Base-by-base conservation (phyloP, 2,329 filamentous ascomycete species). In the Aspergillus melleus region DNA sequence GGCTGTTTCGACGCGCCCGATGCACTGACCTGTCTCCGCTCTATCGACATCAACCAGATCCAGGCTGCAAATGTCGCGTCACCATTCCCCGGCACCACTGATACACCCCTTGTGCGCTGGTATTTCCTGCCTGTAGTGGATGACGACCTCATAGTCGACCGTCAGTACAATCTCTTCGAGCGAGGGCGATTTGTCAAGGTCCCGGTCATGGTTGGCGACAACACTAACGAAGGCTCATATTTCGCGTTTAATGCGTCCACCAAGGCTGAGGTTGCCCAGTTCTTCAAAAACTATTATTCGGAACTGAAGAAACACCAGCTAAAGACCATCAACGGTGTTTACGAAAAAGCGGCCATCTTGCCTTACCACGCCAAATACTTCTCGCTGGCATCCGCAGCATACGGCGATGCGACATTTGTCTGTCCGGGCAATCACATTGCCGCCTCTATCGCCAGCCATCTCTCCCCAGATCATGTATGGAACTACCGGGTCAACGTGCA, bases 401-500 rank as follows among this genome's bases (percentile, higher is more conserved):
- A 70, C 42, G 82, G 83, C 6, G 80, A 84, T 57, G 71, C 80
- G 11, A 83, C 81, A 1, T 83, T 83, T 62, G 77, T 70, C 30
- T 83, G 80, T 57, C 49, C 49, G 24, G 76, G 73, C 2, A 75
- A 80, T 52, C 73, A 73, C 46, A 76, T 82, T 50, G 73, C 78
- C 0, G 64, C 71, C 6, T 65, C 69, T 0, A 64, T 68, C 54
- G 70, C 74, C 1, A 55, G 53, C 2, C 50, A 63, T 10, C 68
- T 68, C 19, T 29, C 49, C 16, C 67, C 70, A 6, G 19, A 60
- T 9, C 64, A 69, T 1, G 72, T 75, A n/a, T 83, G 79, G 76
- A 77, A 78, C 51, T 83, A 83, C 62, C 73, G 79, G 0, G 83
- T 78, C 73, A 79, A 82, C 44, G 77, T 83, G 1, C 75, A 72